phyloP scores from a whole-genome alignment of 2,329 filamentous ascomycete genomes.

The Bipolaris oryzae region DNA sequence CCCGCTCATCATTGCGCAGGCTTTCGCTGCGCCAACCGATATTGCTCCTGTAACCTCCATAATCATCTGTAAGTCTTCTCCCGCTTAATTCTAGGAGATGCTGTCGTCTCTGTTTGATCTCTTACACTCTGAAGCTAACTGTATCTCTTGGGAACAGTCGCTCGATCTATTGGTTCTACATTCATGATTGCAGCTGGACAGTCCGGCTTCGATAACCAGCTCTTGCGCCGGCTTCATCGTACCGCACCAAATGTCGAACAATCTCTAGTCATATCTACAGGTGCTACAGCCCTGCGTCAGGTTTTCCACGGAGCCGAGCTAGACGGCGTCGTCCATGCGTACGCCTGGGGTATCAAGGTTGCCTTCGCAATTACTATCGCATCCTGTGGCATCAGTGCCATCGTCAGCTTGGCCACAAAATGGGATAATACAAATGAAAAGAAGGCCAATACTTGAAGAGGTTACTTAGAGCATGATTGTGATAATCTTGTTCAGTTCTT shows the following conservation, averaged over 20 bases:
- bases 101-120: neutral
- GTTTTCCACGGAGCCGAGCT: neutral
- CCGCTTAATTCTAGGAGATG: neutral
- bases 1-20: slow-evolving; percentile 47
- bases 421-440: neutral
- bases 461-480: neutral
- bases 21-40: slow-evolving; percentile 3
- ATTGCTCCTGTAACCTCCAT: neutral
- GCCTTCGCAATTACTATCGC: neutral
- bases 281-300: neutral
- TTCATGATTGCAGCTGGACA: neutral
- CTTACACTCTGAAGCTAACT: neutral
- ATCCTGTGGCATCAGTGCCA: neutral
- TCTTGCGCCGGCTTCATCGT: neutral
- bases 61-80: neutral
- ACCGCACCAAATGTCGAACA: neutral
- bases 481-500: too few relatives aligned
- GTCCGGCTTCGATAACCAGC: neutral
- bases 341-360: neutral
- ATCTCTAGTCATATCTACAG: neutral
- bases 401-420: neutral
- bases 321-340: neutral
- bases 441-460: neutral
- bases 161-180: neutral
- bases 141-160: neutral